Percentiles rank a stretch among this genome's conserved stretches.
Evolutionary conservation across 345 rosid species (phyloP).

Genomic region (Lepidium sativum): DNA sequence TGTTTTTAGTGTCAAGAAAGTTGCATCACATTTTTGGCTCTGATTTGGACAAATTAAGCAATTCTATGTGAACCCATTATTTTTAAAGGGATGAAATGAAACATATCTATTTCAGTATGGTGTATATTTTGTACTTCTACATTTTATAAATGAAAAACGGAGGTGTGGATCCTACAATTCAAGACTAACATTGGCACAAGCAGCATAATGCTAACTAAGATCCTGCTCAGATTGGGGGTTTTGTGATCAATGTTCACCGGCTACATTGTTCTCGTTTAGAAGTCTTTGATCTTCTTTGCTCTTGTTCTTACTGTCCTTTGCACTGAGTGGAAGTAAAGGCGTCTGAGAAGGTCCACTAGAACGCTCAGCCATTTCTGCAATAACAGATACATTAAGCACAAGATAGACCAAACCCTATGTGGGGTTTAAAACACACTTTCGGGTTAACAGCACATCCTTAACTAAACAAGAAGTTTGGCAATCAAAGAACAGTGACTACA

Average conservation of each 20-base stretch:
- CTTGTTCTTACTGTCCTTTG: conserved; percentile 45
- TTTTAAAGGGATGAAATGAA: not conserved
- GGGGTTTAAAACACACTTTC: too few species aligned
- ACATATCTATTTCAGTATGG: not conserved
- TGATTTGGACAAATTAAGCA: conserved; percentile 6
- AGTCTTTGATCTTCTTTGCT: conserved; percentile 58
- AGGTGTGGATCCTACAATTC: not conserved
- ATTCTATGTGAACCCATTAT: not conserved
- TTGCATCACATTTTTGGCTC: conserved; percentile 11
- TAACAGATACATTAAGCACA: not conserved
- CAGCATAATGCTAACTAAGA: not conserved
- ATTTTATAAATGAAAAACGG: too few species aligned
- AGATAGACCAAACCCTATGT: too few species aligned
- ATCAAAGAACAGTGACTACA: too few species aligned
- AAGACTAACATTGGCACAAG: not conserved
- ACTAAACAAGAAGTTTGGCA: too few species aligned
- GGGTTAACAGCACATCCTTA: too few species aligned
- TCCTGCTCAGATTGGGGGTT: not conserved
- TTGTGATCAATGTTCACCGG: conserved; percentile 4
- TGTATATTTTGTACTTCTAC: not conserved
- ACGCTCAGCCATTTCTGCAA: conserved; percentile 68
- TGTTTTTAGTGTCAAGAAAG: conserved; percentile 11
- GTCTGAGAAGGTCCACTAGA: conserved; percentile 33
- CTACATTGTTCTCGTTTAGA: conserved; percentile 37
- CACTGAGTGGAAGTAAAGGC: conserved; percentile 42